Evolutionary conservation across 2,329 filamentous ascomycete genomes (phyloP).

Genomic region (Fusarium domesticum): DNA sequence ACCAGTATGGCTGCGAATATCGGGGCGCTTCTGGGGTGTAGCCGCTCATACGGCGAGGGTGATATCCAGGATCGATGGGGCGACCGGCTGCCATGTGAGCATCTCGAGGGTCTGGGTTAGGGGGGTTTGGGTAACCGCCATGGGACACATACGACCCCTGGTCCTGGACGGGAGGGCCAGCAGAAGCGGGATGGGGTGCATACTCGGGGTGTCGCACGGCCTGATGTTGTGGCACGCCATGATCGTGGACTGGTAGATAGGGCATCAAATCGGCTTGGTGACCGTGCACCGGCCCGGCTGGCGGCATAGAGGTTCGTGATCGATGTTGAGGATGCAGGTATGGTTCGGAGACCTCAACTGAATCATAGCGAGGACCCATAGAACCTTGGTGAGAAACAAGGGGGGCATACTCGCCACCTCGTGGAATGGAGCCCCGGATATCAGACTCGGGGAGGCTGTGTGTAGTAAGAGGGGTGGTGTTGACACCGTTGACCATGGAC

Average conservation of each 20-base stretch:
- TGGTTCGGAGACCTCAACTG: constrained; percentile 25
- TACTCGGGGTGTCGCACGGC: constrained; percentile 30
- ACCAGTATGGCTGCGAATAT: constrained; percentile 36
- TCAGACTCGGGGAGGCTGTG: constrained; percentile 19
- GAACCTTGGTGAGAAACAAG: constrained; percentile 21
- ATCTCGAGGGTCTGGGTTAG: constrained; percentile 30
- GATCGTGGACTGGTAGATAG: constrained; percentile 30
- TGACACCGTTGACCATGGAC: constrained; percentile 5
- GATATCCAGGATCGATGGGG: constrained; percentile 34
- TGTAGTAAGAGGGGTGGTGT: constrained; percentile 1
- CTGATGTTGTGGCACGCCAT: constrained; percentile 24
- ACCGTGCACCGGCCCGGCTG: constrained; percentile 22
- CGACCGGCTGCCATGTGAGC: constrained; percentile 29
- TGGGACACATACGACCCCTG: constrained; percentile 31
- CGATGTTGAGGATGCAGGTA: constrained; percentile 26
- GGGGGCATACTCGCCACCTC: constrained; percentile 23
- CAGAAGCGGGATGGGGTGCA: constrained; percentile 24
- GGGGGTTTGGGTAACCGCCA: constrained; percentile 26
- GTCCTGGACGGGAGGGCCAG: constrained; percentile 23
- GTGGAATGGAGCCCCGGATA: constrained; percentile 21
- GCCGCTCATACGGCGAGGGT: constrained; percentile 31
- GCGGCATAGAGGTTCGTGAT: constrained; percentile 25
- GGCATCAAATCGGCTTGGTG: constrained; percentile 22
- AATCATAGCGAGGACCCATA: constrained; percentile 25
- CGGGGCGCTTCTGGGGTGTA: constrained; percentile 32